phyloP scores from a whole-genome alignment of 495 filamentous ascomycete genomes.

The Talaromyces thailandensis region DNA sequence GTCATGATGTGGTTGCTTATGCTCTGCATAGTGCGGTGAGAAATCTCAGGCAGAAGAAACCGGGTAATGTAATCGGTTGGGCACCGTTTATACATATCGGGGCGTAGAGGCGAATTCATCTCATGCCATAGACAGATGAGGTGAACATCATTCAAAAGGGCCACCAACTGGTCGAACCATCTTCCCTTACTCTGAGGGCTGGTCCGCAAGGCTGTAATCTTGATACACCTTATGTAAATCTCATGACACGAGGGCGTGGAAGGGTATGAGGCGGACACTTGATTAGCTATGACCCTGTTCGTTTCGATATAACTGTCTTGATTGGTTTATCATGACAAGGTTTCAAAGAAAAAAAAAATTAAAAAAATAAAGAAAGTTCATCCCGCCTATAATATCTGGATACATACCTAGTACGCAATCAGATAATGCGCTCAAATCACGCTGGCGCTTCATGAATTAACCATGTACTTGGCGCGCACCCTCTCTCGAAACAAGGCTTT shows the following conservation, averaged over 20 bases:
- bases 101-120: too few species aligned
- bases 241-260: neutral
- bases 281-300: neutral
- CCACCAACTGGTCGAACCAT: too few species aligned
- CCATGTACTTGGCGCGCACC: neutral
- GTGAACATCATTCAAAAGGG: too few species aligned
- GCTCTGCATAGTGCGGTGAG: too few species aligned
- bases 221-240: neutral
- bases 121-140: too few species aligned
- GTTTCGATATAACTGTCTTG: neutral
- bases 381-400: neutral
- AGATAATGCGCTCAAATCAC: neutral
- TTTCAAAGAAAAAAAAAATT: neutral
- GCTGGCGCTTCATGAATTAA: neutral
- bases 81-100: too few species aligned
- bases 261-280: neutral
- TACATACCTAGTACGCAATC: neutral
- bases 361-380: neutral
- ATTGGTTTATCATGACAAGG: neutral
- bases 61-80: too few species aligned
- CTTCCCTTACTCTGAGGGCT: too few species aligned
- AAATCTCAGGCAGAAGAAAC: too few species aligned
- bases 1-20: too few species aligned
- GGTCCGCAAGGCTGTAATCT: too few species aligned
- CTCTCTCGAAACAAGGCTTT: neutral